Evolutionary conservation across 352 stramenopile genomes (phyloP).

Genomic region (Phytophthora multivora): DNA sequence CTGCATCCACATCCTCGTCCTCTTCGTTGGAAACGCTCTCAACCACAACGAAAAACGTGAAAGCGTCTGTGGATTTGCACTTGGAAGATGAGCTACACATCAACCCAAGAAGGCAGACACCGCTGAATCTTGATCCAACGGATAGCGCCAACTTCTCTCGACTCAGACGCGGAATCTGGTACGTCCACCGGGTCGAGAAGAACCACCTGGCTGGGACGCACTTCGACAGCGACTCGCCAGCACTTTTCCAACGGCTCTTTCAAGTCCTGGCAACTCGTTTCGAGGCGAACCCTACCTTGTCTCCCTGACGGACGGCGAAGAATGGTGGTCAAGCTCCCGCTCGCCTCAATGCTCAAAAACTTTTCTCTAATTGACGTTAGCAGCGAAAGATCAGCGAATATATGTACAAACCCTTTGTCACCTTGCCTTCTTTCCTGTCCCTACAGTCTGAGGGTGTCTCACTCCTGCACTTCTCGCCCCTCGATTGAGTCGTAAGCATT

Average conservation of each 20-base stretch:
- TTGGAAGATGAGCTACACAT: constrained; percentile 1
- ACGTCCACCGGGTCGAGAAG: constrained; percentile 67
- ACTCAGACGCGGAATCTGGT: constrained; percentile 43
- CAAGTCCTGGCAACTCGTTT: constrained; percentile 52
- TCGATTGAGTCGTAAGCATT: constrained; percentile 16
- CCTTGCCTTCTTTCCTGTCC: constrained; percentile 27
- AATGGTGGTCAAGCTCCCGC: constrained; percentile 16
- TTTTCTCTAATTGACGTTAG: constrained; percentile 34
- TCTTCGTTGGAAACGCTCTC: constrained; percentile 21
- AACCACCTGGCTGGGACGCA: constrained; percentile 76
- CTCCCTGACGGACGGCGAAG: not conserved
- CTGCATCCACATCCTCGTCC: constrained; percentile 26
- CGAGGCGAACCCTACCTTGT: constrained; percentile 23
- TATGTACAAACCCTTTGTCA: constrained; percentile 43
- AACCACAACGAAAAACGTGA: not conserved
- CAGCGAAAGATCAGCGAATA: constrained; percentile 35
- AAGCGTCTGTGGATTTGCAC: constrained; percentile 1
- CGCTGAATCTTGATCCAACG: constrained; percentile 25
- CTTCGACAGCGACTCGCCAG: constrained; percentile 58
- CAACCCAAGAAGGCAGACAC: not conserved
- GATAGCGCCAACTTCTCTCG: constrained; percentile 12
- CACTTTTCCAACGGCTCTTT: constrained; percentile 70
- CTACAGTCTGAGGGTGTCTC: constrained; percentile 27
- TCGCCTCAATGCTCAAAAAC: constrained; percentile 22
- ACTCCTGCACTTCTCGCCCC: constrained; percentile 21